These are phyloP conservation scores for Fusarium keratoplasticum DNA, from an alignment of 2,329 filamentous ascomycete species.

Conservation along the genomic window DNA sequence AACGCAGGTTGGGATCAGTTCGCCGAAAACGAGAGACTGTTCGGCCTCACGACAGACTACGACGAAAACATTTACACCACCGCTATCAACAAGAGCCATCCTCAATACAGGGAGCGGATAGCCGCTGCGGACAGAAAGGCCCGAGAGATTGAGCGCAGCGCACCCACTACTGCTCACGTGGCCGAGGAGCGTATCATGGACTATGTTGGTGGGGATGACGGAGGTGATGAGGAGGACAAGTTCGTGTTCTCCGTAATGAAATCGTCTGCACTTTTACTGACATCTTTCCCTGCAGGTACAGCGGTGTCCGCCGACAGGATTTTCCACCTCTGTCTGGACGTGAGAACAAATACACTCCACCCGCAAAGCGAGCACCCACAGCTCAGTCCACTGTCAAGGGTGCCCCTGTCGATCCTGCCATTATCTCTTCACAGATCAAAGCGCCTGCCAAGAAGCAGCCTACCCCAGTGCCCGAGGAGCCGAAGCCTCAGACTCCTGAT, in stretches of 20 bases:
- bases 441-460: slow-evolving; percentile 54
- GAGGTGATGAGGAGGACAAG: slow-evolving; percentile 91
- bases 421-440: slow-evolving; percentile 86
- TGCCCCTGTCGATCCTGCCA: slow-evolving; percentile 86
- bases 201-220: slow-evolving; percentile 69
- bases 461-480: slow-evolving; percentile 40
- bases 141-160: slow-evolving; percentile 86
- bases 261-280: slow-evolving; percentile 29
- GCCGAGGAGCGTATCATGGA: slow-evolving; percentile 88
- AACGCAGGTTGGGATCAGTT: slow-evolving; percentile 89
- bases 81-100: slow-evolving; percentile 84
- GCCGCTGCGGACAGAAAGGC: slow-evolving; percentile 86
- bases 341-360: slow-evolving; percentile 86
- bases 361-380: slow-evolving; percentile 84
- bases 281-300: slow-evolving; percentile 71
- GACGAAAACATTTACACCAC: slow-evolving; percentile 97
- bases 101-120: slow-evolving; percentile 81
- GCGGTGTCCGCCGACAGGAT: slow-evolving; percentile 84
- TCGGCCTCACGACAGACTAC: slow-evolving; percentile 90
- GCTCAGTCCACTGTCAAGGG: slow-evolving; percentile 79
- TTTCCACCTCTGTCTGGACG: slow-evolving; percentile 73
- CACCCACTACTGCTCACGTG: slow-evolving; percentile 81
- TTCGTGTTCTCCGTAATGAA: slow-evolving; percentile 54
- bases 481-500: slow-evolving; percentile 42
- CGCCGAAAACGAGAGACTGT: slow-evolving; percentile 85